Conservation (phyloP, 495 filamentous ascomycete species). For the Friedmanniomyces simplex region DNA sequence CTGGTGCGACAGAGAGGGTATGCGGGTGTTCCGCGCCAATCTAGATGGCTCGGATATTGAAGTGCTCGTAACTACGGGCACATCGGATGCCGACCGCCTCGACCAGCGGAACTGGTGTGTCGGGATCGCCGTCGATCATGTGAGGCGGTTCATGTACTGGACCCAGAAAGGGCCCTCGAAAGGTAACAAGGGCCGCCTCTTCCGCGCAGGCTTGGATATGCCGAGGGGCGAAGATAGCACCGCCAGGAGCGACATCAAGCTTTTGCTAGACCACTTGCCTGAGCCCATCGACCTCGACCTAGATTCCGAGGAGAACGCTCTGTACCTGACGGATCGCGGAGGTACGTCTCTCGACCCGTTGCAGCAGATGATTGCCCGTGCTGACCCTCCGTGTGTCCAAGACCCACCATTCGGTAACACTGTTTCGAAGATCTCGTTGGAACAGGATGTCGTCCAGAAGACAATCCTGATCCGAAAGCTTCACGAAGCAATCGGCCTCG, state of each 20-base stretch:
- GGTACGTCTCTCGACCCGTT: neutral
- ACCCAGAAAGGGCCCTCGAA: slow-evolving; percentile 47
- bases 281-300: slow-evolving; percentile 48
- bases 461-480: neutral
- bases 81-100: slow-evolving; percentile 7
- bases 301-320: slow-evolving; percentile 29
- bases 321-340: slow-evolving; percentile 50
- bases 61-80: slow-evolving; percentile 33
- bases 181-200: slow-evolving; percentile 37
- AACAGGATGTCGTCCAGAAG: neutral
- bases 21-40: slow-evolving; percentile 37
- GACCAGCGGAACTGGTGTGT: slow-evolving; percentile 41
- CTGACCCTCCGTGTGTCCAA: too few relatives aligned
- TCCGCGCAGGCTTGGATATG: slow-evolving; percentile 35
- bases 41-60: slow-evolving; percentile 40
- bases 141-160: slow-evolving; percentile 42
- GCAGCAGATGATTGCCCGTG: too few relatives aligned
- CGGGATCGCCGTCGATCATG: slow-evolving; percentile 34
- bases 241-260: slow-evolving; percentile 35
- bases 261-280: slow-evolving; percentile 35
- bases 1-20: slow-evolving; percentile 47
- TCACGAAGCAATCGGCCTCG: neutral
- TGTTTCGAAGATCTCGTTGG: slow-evolving; percentile 27
- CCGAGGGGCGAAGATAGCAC: slow-evolving; percentile 25
- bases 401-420: slow-evolving; percentile 41